Conservation (phyloP, 2,329 filamentous ascomycete genomes). For the Hysterium pulicare region DNA sequence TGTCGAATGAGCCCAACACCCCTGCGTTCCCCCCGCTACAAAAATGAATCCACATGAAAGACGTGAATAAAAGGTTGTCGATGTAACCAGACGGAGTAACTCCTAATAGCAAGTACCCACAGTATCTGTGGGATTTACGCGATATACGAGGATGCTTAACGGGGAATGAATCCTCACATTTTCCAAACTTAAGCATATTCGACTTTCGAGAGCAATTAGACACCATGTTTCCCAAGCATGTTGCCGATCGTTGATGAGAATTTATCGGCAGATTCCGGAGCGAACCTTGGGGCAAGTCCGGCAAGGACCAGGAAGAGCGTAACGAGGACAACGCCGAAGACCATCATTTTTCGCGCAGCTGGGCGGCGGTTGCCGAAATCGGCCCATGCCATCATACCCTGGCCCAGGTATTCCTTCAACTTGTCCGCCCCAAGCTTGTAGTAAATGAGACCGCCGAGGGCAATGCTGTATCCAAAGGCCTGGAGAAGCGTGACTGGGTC, state of each 20-base stretch:
- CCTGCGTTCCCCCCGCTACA: neutral
- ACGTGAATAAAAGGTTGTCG: neutral
- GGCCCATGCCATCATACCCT: conserved; percentile 74
- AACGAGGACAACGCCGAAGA: conserved; percentile 62
- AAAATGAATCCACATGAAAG: neutral
- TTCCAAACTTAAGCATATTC: too few species aligned
- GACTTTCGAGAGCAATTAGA: conserved; percentile 8
- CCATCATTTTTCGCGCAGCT: conserved; percentile 70
- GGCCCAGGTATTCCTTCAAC: conserved; percentile 72
- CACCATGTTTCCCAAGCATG: conserved; percentile 30
- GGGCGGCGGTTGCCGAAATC: conserved; percentile 80
- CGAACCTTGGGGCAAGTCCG: conserved; percentile 40
- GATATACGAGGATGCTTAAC: too few species aligned
- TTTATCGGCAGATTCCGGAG: conserved; percentile 35
- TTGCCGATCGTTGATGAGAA: conserved; percentile 33
- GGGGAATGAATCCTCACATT: too few species aligned
- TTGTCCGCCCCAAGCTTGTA: conserved; percentile 84
- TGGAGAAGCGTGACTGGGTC: conserved; percentile 72
- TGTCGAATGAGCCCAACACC: neutral
- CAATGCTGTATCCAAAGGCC: conserved; percentile 80
- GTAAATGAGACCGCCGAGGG: conserved; percentile 74
- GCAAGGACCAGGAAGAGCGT: conserved; percentile 68
- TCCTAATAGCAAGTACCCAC: too few species aligned
- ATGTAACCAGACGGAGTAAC: too few species aligned
- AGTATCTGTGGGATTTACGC: too few species aligned